These are phyloP conservation scores for Phytophthora cryptogea DNA, from an alignment of 352 stramenopile genomes.

Conservation along the genomic window DNA sequence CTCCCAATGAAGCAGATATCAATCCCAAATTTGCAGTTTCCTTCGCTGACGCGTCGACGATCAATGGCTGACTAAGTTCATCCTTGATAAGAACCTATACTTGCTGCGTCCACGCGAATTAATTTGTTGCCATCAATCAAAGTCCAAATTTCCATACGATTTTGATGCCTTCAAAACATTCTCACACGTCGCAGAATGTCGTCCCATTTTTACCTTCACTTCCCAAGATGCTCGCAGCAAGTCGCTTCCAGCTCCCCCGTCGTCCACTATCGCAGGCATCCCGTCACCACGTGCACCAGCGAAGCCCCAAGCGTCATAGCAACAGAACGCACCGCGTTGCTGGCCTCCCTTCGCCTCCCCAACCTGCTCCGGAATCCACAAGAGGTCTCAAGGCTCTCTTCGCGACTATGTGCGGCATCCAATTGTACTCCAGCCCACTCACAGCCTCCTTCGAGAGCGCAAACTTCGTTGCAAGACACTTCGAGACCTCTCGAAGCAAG, in stretches of 20 bases:
- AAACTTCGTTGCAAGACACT: conserved; percentile 18
- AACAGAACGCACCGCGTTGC: background rate
- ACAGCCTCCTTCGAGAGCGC: conserved; percentile 7
- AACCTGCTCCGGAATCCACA: conserved; percentile 9
- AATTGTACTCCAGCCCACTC: conserved; percentile 13
- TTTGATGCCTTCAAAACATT: no score
- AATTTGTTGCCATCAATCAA: no score
- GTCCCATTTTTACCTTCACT: no score
- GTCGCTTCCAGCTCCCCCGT: background rate
- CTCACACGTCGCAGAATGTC: no score
- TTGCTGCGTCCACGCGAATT: no score
- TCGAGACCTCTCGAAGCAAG: conserved; percentile 12
- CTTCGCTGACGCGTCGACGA: no score
- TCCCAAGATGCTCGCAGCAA: conserved; percentile 15
- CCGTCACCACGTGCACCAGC: conserved; percentile 1
- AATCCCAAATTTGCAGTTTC: no score
- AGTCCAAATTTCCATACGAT: no score
- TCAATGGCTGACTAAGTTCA: no score
- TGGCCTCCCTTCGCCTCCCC: background rate
- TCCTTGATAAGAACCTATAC: no score
- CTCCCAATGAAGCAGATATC: no score
- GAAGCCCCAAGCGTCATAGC: background rate
- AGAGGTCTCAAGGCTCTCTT: conserved; percentile 9
- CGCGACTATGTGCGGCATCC: conserved; percentile 10
- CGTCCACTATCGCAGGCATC: conserved; percentile 7